Percentiles rank a stretch among this genome's conserved stretches.
These are phyloP conservation scores for Bonia amplexicaulis DNA, from an alignment of 176 grass and related monocot species.

Conservation along the genomic window DNA sequence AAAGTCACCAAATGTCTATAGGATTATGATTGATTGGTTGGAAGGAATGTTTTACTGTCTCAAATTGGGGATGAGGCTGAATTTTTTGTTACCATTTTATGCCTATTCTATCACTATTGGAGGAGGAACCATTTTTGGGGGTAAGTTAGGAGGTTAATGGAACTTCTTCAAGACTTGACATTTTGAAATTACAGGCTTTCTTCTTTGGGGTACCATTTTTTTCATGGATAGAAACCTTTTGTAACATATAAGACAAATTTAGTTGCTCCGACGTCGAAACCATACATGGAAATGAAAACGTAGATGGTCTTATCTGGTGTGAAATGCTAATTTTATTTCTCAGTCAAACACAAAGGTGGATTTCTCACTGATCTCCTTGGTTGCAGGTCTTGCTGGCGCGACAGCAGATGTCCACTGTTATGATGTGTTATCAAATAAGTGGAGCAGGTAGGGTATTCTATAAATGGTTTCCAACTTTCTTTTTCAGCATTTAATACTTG, in stretches of 20 bases:
- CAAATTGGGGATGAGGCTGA: not conserved
- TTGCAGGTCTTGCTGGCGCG: constrained; percentile 88
- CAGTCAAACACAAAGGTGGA: not conserved
- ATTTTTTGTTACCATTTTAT: not conserved
- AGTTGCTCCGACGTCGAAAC: not conserved
- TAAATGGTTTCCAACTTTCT: constrained; percentile 12
- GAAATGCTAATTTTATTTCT: not conserved
- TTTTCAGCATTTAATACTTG: constrained; percentile 16
- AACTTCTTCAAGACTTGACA: not conserved
- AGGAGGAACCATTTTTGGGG: not conserved
- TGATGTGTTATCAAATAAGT: constrained; percentile 86
- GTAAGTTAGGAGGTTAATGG: not conserved
- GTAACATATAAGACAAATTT: not conserved
- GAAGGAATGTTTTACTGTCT: not conserved
- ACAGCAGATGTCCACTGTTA: constrained; percentile 99
- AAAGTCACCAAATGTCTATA: not conserved
- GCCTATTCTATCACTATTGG: not conserved
- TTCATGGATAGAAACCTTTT: not conserved
- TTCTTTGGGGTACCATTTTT: not conserved
- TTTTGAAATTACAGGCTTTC: not conserved
- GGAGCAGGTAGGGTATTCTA: constrained; percentile 78
- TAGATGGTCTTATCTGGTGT: not conserved
- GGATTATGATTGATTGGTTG: not conserved
- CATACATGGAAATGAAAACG: not conserved
- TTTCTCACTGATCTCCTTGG: constrained; percentile 14